phyloP scores from a whole-genome alignment of 768 basidiomycete genomes.

The Leccinum imitatum region DNA sequence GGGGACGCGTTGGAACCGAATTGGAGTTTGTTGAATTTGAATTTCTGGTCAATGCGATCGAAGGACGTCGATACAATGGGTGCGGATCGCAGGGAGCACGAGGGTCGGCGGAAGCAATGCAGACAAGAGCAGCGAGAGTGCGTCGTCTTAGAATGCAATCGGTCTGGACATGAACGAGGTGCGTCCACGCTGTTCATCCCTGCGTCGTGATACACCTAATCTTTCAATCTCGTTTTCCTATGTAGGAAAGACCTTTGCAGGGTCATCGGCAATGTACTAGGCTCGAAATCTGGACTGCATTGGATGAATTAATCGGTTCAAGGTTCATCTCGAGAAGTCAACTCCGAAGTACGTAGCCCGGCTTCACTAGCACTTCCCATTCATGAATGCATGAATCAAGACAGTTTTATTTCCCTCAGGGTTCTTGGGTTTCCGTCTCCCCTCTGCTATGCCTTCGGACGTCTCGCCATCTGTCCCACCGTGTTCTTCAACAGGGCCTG shows the following conservation, averaged over 20 bases:
- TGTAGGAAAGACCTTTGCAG: constrained; percentile 71
- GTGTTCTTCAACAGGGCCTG: constrained; percentile 46
- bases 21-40: constrained; percentile 49
- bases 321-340: too few relatives aligned
- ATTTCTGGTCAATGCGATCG: constrained; percentile 73
- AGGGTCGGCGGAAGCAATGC: constrained; percentile 10
- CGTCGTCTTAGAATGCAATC: constrained; percentile 75
- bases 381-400: too few relatives aligned
- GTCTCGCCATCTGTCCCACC: neutral
- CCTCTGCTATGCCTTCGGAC: neutral
- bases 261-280: constrained; percentile 61
- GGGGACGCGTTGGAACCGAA: constrained; percentile 37
- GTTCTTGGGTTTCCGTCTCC: too few relatives aligned
- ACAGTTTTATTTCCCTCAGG: too few relatives aligned
- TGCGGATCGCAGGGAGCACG: neutral
- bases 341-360: too few relatives aligned
- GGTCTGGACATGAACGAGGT: constrained; percentile 81
- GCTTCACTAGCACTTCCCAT: too few relatives aligned
- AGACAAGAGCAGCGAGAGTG: constrained; percentile 40
- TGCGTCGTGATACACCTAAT: neutral
- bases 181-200: constrained; percentile 18
- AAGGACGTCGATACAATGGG: constrained; percentile 8
- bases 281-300: too few relatives aligned
- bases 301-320: too few relatives aligned
- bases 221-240: too few relatives aligned